Conservation (phyloP, 2,329 filamentous ascomycete species). For the Ascochyta clinopodiicola region DNA sequence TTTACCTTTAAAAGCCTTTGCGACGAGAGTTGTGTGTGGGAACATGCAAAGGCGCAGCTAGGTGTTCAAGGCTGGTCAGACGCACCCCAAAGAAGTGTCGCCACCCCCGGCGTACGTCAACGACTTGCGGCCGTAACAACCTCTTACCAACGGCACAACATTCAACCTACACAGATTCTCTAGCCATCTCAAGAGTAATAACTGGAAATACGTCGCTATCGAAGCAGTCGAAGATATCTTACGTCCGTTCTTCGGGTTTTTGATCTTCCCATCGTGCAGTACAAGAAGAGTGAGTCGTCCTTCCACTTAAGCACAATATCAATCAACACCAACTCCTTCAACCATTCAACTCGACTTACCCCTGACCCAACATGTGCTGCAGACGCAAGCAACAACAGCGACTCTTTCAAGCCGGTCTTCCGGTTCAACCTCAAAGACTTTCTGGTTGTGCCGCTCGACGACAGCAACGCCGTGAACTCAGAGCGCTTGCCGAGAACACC, state of each 20-base stretch:
- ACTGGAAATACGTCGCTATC: background rate
- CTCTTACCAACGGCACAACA: background rate
- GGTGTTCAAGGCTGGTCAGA: background rate
- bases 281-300: conserved; percentile 10
- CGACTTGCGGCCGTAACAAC: conserved; percentile 14
- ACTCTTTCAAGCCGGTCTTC: background rate
- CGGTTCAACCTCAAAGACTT: background rate
- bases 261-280: background rate
- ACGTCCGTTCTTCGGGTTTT: background rate
- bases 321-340: background rate
- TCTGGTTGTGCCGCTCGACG: background rate
- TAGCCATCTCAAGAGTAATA: background rate
- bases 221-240: background rate
- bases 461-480: conserved; percentile 3
- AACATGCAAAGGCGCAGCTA: background rate
- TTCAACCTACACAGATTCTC: background rate
- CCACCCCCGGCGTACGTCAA: conserved; percentile 16
- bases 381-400: conserved; percentile 1
- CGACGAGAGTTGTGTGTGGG: background rate
- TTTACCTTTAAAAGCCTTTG: background rate
- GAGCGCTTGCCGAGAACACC: background rate
- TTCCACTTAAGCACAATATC: background rate
- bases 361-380: conserved; percentile 9
- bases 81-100: background rate
- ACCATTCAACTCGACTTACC: background rate